These are phyloP conservation scores for Desmodesmus armatus DNA, from an alignment of 139 green algal species.

Conservation along the genomic window DNA sequence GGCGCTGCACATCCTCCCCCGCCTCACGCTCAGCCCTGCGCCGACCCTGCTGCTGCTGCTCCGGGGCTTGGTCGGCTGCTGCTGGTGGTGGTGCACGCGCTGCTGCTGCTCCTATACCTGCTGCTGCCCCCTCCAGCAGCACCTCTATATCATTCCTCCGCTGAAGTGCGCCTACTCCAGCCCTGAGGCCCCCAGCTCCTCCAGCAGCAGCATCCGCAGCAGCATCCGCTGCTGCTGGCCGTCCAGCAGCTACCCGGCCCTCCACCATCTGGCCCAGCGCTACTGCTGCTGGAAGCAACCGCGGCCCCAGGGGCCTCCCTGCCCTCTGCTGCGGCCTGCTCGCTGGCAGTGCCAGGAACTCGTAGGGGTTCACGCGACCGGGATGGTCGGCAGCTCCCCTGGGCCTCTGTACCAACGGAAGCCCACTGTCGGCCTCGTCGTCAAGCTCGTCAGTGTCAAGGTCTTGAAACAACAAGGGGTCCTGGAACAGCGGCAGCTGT, in stretches of 20 bases:
- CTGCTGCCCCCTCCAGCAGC: too few species aligned
- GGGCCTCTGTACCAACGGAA: neutral
- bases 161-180: neutral
- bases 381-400: too few species aligned
- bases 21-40: too few species aligned
- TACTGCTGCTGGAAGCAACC: neutral
- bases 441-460: neutral
- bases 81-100: constrained; percentile 11
- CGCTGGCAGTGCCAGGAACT: neutral
- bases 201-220: neutral
- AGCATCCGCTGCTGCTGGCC: neutral
- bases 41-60: too few species aligned
- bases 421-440: neutral
- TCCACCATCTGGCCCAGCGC: neutral
- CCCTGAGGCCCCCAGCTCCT: neutral
- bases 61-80: too few species aligned
- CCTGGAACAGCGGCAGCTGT: neutral
- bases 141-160: too few species aligned
- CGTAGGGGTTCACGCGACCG: too few species aligned
- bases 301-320: neutral
- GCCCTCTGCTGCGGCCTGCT: neutral
- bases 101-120: too few species aligned
- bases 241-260: neutral
- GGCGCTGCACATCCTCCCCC: neutral
- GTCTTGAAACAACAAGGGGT: neutral